Base-by-base conservation (phyloP, 441 rosid genomes). In the Croton laevigatus region DNA sequence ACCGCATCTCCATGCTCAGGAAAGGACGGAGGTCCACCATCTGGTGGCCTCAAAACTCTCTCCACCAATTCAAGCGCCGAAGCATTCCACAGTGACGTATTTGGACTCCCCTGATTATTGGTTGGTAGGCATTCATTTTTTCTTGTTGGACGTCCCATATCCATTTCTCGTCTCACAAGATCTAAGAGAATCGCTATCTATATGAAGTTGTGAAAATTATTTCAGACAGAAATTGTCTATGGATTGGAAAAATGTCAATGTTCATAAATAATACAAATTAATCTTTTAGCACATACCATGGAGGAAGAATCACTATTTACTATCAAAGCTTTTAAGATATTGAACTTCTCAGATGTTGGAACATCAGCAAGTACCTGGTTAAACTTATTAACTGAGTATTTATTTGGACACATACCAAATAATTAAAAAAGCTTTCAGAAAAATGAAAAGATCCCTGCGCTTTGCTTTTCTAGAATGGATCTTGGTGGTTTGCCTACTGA, bases 101-200 rank as follows among this genome's bases (percentile, higher is more conserved):
- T 40, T 57, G 76, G 40, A 68, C 73, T 40, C 9, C 48, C 46
- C 76, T 74, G 57, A 62, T 81, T 80, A 60, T 82, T 72, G 62
- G 74, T 64, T 70, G 70, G 69, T 45, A 14, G 59, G 51, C 27
- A 62, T 61, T 75, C 79, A 49, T 71, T 69, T 67, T 63, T 71
- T 22, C 59, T 62, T 20, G n/a, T 22, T 32, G 76, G 54, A 75
- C 73, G 79, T 81, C 81, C 89, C 73, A n/a, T 72, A 34, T 67
- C 76, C 76, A 87, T 72, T 68, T 81, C 84, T 65, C 86, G 78
- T 84, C 91, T 86, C 66, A 85, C 77, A 48, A 84, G 82, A 85
- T 89, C 99, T 57, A 92, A 76, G 80, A 94, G 94, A 68, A 94
- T 82, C n/a, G 94, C 98, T 76, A 75, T 81, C 99, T 90, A 73